Conservation (phyloP, 2,329 filamentous ascomycete species). For the Curvularia sp. region DNA sequence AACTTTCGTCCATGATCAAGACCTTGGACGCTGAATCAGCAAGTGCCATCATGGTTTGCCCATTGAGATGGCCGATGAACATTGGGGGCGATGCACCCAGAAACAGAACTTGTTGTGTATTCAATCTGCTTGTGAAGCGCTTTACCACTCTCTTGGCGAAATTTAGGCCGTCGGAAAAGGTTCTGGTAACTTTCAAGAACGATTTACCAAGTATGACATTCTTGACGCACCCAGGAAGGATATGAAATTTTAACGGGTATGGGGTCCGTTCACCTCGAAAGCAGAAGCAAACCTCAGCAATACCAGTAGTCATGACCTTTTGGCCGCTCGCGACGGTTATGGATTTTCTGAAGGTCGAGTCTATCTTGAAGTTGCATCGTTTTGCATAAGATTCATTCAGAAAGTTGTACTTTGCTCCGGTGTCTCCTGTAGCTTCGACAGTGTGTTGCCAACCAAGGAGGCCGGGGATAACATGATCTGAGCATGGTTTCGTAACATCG, state of each 20-base stretch:
- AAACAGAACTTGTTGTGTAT: neutral
- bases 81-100: neutral
- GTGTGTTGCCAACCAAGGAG: neutral
- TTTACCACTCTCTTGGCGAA: neutral
- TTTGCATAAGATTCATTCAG: neutral
- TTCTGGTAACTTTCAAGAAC: neutral
- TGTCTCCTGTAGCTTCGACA: neutral
- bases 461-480: neutral
- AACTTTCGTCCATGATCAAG: neutral
- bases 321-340: neutral
- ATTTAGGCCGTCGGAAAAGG: neutral
- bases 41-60: neutral
- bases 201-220: neutral
- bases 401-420: neutral
- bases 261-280: neutral
- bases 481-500: neutral
- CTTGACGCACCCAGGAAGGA: neutral
- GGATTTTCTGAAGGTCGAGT: neutral
- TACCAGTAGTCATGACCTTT: neutral
- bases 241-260: neutral
- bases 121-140: neutral
- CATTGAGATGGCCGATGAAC: neutral
- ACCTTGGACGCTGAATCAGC: neutral
- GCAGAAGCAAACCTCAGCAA: neutral
- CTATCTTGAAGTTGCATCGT: neutral